These are phyloP conservation scores for Penicillium brasilianum DNA, from an alignment of 2,329 filamentous ascomycete genomes.

Conservation along the genomic window DNA sequence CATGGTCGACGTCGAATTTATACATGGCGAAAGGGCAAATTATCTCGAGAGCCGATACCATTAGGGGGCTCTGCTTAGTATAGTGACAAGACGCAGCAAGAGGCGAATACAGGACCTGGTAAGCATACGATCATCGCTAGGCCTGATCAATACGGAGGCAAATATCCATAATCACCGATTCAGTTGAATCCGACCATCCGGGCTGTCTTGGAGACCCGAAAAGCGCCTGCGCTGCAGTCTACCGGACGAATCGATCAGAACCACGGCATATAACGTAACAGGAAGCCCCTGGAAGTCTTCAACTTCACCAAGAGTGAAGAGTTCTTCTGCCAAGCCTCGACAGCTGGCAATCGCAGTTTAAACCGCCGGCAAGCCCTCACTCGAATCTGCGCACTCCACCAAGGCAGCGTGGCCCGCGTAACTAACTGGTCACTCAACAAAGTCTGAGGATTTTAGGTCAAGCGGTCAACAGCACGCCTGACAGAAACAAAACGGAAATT, in stretches of 20 bases:
- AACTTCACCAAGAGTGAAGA: background rate
- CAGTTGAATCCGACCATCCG: background rate
- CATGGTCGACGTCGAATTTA: background rate
- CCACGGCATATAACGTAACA: background rate
- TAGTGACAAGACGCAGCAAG: background rate
- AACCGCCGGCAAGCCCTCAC: slow-evolving; percentile 1
- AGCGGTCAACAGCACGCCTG: slow-evolving; percentile 1
- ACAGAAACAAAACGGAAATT: background rate
- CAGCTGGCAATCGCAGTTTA: slow-evolving; percentile 2
- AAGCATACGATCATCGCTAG: background rate
- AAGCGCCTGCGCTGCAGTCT: background rate
- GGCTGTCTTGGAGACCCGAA: background rate
- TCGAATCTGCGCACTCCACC: background rate
- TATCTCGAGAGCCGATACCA: background rate
- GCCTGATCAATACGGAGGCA: background rate
- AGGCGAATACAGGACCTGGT: background rate
- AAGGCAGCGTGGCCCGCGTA: background rate
- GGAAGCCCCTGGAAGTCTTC: background rate
- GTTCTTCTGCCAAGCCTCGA: background rate
- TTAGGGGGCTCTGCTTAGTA: background rate
- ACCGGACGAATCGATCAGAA: background rate
- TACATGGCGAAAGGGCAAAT: background rate
- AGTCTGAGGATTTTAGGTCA: background rate
- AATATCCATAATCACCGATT: background rate
- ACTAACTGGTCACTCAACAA: background rate